Percentiles rank a stretch among this genome's conserved stretches.
Evolutionary conservation across 345 rosid species (phyloP).

Genomic region (Moricandia arvensis): DNA sequence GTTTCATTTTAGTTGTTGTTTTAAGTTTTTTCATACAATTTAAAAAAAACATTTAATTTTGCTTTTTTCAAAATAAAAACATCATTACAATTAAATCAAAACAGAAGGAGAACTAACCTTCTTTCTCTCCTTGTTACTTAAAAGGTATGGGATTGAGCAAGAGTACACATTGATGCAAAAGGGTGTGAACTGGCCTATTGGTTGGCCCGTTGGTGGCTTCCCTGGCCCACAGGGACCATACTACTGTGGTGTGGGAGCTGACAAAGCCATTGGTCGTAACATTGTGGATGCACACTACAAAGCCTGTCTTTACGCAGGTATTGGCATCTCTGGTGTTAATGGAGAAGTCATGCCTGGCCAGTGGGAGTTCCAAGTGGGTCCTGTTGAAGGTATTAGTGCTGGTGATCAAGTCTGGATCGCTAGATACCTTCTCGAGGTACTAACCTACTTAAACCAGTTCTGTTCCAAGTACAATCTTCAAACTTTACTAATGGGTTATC

Average conservation of each 20-base stretch:
- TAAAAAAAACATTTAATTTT: no score
- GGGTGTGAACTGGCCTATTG: constrained; percentile 77
- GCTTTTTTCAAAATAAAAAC: no score
- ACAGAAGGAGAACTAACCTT: no score
- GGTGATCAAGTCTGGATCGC: constrained; percentile 92
- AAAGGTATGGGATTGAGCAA: constrained; percentile 87
- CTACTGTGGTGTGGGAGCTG: constrained; percentile 80
- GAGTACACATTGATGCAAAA: constrained; percentile 86
- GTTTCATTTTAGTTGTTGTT: no score
- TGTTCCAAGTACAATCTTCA: not conserved
- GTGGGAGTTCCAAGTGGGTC: constrained; percentile 99
- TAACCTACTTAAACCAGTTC: not conserved
- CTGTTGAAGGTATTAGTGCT: constrained; percentile 78
- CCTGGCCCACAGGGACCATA: constrained; percentile 97
- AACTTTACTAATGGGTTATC: not conserved
- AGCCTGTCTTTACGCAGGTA: constrained; percentile 85
- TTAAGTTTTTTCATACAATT: no score
- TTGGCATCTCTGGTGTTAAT: constrained; percentile 57
- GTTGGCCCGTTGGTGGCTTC: constrained; percentile 88
- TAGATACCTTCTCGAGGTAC: constrained; percentile 87
- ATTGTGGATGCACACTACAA: constrained; percentile 88
- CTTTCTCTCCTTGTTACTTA: not conserved
- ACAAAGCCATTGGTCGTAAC: constrained; percentile 86
- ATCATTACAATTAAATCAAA: no score
- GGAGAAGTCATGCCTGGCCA: constrained; percentile 99